Conservation (phyloP, 257 asterid species). For the Solanum paucissectum region DNA sequence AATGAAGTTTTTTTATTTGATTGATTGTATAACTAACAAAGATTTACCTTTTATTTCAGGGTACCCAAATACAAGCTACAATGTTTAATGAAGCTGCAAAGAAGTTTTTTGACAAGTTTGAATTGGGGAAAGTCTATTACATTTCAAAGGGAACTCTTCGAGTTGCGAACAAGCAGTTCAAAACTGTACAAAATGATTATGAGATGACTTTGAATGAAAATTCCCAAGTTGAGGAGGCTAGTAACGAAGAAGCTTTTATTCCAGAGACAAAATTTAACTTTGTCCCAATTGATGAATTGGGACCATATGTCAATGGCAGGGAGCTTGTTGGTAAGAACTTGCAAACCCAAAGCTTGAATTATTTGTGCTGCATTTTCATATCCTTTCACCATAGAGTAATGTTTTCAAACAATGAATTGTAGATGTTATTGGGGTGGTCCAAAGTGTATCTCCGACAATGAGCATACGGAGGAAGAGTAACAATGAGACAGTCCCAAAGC, state of each 20-base stretch:
- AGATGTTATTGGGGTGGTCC: slow-evolving; percentile 95
- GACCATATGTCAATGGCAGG: slow-evolving; percentile 77
- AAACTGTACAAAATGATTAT: slow-evolving; percentile 74
- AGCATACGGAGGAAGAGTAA: slow-evolving; percentile 76
- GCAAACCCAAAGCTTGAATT: not conserved
- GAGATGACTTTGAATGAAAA: slow-evolving; percentile 85
- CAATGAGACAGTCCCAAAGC: slow-evolving; percentile 73
- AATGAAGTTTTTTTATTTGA: too few species aligned
- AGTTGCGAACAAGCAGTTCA: slow-evolving; percentile 90
- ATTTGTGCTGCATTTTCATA: not conserved
- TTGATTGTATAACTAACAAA: not conserved
- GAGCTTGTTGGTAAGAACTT: slow-evolving; percentile 74
- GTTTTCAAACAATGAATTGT: not conserved
- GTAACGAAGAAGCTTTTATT: slow-evolving; percentile 49
- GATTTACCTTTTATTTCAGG: slow-evolving; percentile 35
- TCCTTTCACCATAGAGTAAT: not conserved
- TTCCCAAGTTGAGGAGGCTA: slow-evolving; percentile 76
- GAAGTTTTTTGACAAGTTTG: slow-evolving; percentile 78
- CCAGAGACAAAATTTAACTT: slow-evolving; percentile 71
- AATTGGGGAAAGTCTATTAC: slow-evolving; percentile 86
- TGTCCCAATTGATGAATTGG: slow-evolving; percentile 78
- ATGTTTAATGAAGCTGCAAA: slow-evolving; percentile 92
- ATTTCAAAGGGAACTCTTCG: slow-evolving; percentile 75
- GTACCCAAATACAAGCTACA: slow-evolving; percentile 97
- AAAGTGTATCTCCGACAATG: slow-evolving; percentile 67